Evolutionary conservation across 108 stramenopile genomes (phyloP).

Genomic region (Bacterosira constricta): DNA sequence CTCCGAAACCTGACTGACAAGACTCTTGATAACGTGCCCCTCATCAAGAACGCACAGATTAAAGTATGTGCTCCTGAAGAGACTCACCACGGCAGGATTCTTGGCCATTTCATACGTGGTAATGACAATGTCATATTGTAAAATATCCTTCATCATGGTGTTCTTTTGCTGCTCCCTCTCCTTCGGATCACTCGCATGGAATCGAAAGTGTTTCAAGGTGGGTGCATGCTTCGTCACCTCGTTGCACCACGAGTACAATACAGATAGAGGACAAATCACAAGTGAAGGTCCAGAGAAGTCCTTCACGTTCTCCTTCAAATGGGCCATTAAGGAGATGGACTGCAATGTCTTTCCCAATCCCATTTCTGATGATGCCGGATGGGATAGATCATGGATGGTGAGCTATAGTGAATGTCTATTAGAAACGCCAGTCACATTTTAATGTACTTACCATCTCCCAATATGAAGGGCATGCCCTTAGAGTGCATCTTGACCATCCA

Average conservation of each 20-base stretch:
- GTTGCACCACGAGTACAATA: slow-evolving; percentile 82
- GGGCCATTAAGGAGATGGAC: slow-evolving; percentile 83
- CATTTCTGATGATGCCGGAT: no score
- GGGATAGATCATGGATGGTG: no score
- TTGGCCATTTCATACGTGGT: slow-evolving; percentile 76
- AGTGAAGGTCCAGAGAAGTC: slow-evolving; percentile 78
- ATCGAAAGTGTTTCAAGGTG: slow-evolving; percentile 62
- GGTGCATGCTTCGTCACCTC: slow-evolving; percentile 88
- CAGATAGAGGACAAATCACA: slow-evolving; percentile 88
- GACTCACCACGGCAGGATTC: slow-evolving; percentile 46
- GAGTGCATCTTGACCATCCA: slow-evolving; percentile 87
- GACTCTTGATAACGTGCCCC: slow-evolving; percentile 81
- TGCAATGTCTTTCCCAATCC: slow-evolving; percentile 90
- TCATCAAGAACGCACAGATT: slow-evolving; percentile 84
- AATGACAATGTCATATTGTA: slow-evolving; percentile 61
- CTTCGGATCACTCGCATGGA: slow-evolving; percentile 61
- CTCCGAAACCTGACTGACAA: slow-evolving; percentile 41
- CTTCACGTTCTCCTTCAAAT: slow-evolving; percentile 61
- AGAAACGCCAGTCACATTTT: slow-evolving; percentile 12
- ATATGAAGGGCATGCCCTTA: slow-evolving; percentile 71
- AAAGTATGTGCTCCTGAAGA: slow-evolving; percentile 43
- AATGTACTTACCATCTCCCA: slow-evolving; percentile 90
- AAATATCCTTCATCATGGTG: slow-evolving; percentile 28
- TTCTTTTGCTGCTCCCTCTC: slow-evolving; percentile 49
- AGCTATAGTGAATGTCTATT: no score